Evolutionary conservation across 2,329 filamentous ascomycete species (phyloP), one percentile per base, ranked within the genome.

Genomic region (Nemania bipapillata): DNA sequence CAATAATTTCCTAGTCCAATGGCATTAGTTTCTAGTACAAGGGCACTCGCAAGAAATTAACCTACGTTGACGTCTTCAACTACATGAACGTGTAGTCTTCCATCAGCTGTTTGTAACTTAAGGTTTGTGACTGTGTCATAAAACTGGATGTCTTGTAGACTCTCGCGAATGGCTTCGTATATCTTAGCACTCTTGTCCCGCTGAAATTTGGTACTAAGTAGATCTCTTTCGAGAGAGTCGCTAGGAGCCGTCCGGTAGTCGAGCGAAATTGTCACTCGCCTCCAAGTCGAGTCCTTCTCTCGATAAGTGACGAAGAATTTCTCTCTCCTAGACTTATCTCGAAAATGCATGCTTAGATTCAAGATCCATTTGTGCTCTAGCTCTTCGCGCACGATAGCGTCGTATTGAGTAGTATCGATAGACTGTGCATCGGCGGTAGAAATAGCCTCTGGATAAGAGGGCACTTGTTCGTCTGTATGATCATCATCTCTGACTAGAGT

Each of bases 261-360:
- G 74, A 96, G 89, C 0, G 96, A 97, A 32, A 99, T 90, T 2
- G 96, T 98, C 58, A 99, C 91, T 57, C 95, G 87, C 63, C 93
- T 89, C 92, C 94, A 97, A 69, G 89, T 84, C 70, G 88, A 91
- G 4, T 92, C 90, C 55, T 87, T 87, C 79, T 97, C 91, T 55
- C 94, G 92, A 79, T 92, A 99, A 0, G 96, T 98, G 71, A 99
- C 90, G 79, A 98, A 99, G 83, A 98, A 98, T 80, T 99, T 99
- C 80, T 99, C 96, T 50, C 95, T 88, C 74, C 92, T 92, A 12
- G 94, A 96, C 75, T 91, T 91, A 81, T 99, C 96, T 67, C 94
- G 89, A 80, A 97, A 99, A 80, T 97, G 94, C 96, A 99, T 97
- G 81, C 94, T 97, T 68, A 98, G 86, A 77, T 99, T 99, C 74